Evolutionary conservation across 2,329 filamentous ascomycete species (phyloP).

Genomic region (Mycogone perniciosa): DNA sequence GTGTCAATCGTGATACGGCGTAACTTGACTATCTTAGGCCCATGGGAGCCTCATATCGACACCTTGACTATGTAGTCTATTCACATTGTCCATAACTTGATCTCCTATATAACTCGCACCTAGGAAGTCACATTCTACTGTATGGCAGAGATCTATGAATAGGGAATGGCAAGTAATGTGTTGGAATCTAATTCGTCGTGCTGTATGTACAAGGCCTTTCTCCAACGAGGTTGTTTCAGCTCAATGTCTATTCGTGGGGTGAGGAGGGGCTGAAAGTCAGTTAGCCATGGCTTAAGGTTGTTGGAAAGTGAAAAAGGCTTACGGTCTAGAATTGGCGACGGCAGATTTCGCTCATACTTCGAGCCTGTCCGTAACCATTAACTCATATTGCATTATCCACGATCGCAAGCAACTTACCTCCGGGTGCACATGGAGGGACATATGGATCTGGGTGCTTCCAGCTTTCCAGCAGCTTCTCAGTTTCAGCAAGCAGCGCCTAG

Average conservation of each 20-base stretch:
- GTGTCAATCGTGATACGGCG: too few relatives aligned
- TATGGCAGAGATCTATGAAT: too few relatives aligned
- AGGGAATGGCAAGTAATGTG: too few relatives aligned
- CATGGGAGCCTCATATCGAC: too few relatives aligned
- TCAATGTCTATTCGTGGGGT: constrained; percentile 9
- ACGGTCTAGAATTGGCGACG: constrained; percentile 74
- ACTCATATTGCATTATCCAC: background rate
- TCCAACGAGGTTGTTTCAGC: background rate
- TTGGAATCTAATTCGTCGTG: background rate
- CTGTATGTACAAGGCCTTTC: background rate
- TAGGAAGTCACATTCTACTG: too few relatives aligned
- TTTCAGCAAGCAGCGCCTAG: constrained; percentile 78
- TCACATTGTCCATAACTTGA: too few relatives aligned
- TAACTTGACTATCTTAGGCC: too few relatives aligned
- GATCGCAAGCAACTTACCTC: constrained; percentile 51
- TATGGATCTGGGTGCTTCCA: constrained; percentile 99
- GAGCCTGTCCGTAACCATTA: constrained; percentile 53
- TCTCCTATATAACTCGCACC: too few relatives aligned
- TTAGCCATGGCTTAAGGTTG: constrained; percentile 3
- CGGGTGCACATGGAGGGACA: constrained; percentile 79
- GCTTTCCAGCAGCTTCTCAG: constrained; percentile 77
- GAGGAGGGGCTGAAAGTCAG: constrained; percentile 11
- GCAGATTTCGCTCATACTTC: constrained; percentile 93
- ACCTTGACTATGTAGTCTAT: too few relatives aligned
- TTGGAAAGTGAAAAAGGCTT: constrained; percentile 36